A percentile compares a stretch with the other conserved stretches of the same genome.
phyloP scores from a whole-genome alignment of 306 rosid species.

The Elaeagnus macrophylla region DNA sequence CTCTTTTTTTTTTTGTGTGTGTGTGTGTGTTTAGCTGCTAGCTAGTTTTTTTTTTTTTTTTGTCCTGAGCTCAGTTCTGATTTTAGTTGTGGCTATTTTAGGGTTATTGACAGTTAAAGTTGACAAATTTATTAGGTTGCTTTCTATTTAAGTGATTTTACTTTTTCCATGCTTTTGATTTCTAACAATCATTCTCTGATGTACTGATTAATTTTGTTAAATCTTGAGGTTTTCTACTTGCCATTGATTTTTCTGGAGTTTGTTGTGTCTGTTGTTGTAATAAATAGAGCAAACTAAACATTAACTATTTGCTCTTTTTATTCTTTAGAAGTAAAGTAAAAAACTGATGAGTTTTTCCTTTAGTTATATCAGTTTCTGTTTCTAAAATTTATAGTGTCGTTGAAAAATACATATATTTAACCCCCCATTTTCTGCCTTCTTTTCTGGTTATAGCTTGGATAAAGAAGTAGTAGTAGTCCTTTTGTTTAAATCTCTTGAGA shows the following conservation, averaged over 20 bases:
- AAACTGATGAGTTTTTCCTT: neutral
- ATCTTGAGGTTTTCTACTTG: neutral
- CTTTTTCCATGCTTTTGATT: neutral
- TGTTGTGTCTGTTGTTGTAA: conserved; percentile 2
- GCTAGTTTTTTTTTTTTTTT: too few relatives aligned
- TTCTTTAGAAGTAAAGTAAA: conserved; percentile 2
- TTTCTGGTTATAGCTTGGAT: conserved; percentile 5
- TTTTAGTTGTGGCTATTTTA: neutral
- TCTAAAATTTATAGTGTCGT: neutral
- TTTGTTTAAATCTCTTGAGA: neutral
- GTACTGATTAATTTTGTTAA: conserved; percentile 3
- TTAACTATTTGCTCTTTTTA: neutral
- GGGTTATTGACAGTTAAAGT: conserved; percentile 1
- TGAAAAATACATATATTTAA: neutral
- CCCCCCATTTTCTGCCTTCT: conserved; percentile 1
- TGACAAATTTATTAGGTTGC: neutral
- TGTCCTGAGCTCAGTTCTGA: neutral
- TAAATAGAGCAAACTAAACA: neutral
- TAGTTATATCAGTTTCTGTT: neutral
- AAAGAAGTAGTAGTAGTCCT: neutral
- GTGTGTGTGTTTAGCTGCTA: neutral
- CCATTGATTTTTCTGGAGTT: neutral
- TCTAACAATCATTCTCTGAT: neutral
- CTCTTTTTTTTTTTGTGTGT: conserved; percentile 4
- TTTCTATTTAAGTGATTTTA: neutral